Evolutionary conservation across 2,329 filamentous ascomycete genomes (phyloP).

Genomic region (Penicillium sp.): DNA sequence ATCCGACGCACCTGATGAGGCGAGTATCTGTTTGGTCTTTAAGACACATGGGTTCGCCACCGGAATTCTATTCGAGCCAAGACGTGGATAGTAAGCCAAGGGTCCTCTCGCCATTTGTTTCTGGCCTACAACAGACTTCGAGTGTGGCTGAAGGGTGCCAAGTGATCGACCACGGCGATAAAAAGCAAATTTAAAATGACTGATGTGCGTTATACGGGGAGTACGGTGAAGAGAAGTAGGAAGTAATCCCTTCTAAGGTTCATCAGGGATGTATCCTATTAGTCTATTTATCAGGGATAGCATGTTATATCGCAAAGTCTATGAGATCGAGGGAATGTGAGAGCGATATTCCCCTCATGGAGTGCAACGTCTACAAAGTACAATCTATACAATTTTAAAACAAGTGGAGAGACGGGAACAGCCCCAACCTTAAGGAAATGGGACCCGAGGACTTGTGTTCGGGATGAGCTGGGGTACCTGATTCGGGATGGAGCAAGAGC

Average conservation of each 20-base stretch:
- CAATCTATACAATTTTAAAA: background rate
- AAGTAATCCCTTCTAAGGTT: background rate
- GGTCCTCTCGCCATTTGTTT: background rate
- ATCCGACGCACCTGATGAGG: slow-evolving; percentile 9
- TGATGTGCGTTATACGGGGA: background rate
- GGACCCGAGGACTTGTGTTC: slow-evolving; percentile 4
- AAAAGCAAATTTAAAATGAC: slow-evolving; percentile 5
- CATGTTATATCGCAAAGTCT: background rate
- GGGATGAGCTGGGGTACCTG: slow-evolving; percentile 1
- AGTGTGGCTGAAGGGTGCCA: slow-evolving; percentile 1
- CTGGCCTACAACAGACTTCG: slow-evolving; percentile 6
- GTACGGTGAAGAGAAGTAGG: background rate
- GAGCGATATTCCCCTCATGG: background rate
- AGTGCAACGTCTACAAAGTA: background rate
- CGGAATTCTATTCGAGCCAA: background rate
- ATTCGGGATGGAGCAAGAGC: background rate
- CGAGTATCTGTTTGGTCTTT: slow-evolving; percentile 1
- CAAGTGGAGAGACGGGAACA: slow-evolving; percentile 9
- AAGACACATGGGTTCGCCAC: slow-evolving; percentile 12
- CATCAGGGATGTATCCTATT: background rate
- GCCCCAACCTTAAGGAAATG: slow-evolving; percentile 11
- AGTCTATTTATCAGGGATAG: background rate
- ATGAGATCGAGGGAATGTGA: background rate
- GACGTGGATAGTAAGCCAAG: background rate
- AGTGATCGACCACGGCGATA: background rate